Base-by-base conservation (phyloP, 768 basidiomycete genomes). In the Rhodocollybia butyracea region DNA sequence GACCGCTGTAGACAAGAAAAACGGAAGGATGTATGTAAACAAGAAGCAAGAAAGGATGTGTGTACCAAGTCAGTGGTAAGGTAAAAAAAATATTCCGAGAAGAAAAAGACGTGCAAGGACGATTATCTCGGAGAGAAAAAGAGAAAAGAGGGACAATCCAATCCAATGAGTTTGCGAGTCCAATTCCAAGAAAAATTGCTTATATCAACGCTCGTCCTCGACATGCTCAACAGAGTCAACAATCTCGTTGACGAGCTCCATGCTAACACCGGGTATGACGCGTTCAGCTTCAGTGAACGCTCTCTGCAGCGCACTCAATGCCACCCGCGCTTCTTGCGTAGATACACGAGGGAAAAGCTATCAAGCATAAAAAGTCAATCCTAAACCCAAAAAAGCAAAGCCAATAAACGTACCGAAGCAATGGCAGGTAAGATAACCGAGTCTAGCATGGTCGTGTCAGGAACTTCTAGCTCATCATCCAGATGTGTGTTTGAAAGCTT, bases 391-490 rank as follows among this genome's bases (percentile, higher is more conserved):
- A 46, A 15, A 55, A 40, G 38, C n/a, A 59, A 60, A 45, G 47
- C 15, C n/a, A 12, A 51, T 46, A 21, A 1, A 74, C 88, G 70
- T 61, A 98, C 96, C 58, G 92, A 95, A 41, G 94, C 91, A 63
- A 98, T 87, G n/a, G 94, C 94, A 22, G 97, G 97, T 27, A 98
- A 73, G 50, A 98, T 87, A 29, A 99, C 96, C 2, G 93, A 93
- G 64, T 97, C 94, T 34, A 98, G 76, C 86, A 98, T 96, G n/a
- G 90, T 86, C 26, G 89, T 89, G 65, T 91, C 89, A 4, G 88
- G 84, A 40, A 89, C 69, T 21, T 83, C 53, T 11, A 54, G 11
- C 10, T 54, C 53, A 27, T 54, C 83, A 36, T 84, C 83, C 24
- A 76, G 52, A 42, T 77, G 76, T 15, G 76, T 71, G 24, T 76